Evolutionary conservation across 305 asterid species (phyloP), one percentile per base, ranked within the genome.

Genomic region (Solanum hybrid): DNA sequence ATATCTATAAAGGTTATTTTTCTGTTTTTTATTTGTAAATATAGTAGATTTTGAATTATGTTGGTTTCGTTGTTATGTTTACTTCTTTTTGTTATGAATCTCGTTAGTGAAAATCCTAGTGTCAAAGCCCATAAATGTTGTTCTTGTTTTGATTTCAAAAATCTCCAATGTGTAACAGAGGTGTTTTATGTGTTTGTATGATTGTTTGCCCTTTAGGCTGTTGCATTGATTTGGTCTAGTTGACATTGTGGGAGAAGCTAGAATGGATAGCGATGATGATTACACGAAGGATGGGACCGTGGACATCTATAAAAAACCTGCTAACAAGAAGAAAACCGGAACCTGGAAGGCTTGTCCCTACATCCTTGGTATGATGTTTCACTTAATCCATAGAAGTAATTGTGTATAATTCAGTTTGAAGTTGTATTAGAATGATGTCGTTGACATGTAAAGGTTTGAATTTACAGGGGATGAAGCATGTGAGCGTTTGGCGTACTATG

Each of bases 401-500:
- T 69, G 78, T 36, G 42, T 90, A 76, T 16, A 18, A 31, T 77
- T 64, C 42, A 76, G 8, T 76, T 76, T 31, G 5, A 31, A 61
- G 64, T 87, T 13, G 5, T 80, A 1, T 1, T 46, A 16, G 73
- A 46, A 83, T 83, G 24, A 40, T 46, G 71, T 11, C 1, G 6
- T 84, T 84, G 74, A 84, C 46, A 33, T 80, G 35, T 16, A 7
- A 26, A 88, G 18, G 82, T 64, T 26, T 42, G 28, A 69, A 36
- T 26, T 71, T 2, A 42, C 90, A 92, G 94, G 90, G 31, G 93
- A 89, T 26, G 95, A 93, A 90, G 89, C 94, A 80, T 92, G 93
- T 64, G 95, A 93, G 91, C 88, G 94, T 51, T 88, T 93, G 82
- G 95, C 95, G n/a, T 92, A 92, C 90, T 92, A 93, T 89, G 95